Percentiles rank a stretch among this genome's conserved stretches.
Evolutionary conservation across 352 stramenopile species (phyloP).

Genomic region (Globisporangium echinulatum): DNA sequence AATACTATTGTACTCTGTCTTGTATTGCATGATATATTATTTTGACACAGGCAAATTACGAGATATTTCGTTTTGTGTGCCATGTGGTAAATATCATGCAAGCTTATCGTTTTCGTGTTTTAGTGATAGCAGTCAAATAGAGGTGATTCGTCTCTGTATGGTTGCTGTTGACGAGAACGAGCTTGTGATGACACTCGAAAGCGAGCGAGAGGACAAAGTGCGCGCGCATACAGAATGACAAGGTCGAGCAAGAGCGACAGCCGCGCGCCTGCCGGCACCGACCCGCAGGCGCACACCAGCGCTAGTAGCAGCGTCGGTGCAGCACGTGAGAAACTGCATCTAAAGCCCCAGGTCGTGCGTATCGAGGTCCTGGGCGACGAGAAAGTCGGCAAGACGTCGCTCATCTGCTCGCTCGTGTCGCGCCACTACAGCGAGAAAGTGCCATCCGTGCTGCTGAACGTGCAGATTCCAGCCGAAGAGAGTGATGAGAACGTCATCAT

Average conservation of each 20-base stretch:
- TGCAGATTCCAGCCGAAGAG: conserved; percentile 85
- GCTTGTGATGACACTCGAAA: neutral
- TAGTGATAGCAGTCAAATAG: too few species aligned
- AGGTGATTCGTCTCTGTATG: too few species aligned
- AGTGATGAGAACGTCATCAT: conserved; percentile 88
- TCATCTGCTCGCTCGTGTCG: conserved; percentile 88
- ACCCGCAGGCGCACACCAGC: conserved; percentile 2
- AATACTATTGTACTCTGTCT: too few species aligned
- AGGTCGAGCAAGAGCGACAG: conserved; percentile 6
- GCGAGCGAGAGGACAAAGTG: neutral
- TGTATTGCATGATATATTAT: too few species aligned
- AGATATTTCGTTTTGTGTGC: too few species aligned
- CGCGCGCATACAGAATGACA: conserved; percentile 14
- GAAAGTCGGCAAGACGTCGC: conserved; percentile 89
- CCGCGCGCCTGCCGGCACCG: neutral
- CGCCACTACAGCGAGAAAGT: conserved; percentile 86
- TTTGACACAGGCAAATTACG: too few species aligned
- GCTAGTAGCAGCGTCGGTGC: neutral
- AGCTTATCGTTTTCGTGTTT: too few species aligned
- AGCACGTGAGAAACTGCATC: conserved; percentile 38
- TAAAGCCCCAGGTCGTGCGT: conserved; percentile 79
- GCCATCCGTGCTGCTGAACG: conserved; percentile 79
- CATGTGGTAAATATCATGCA: too few species aligned
- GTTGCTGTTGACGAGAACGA: neutral
- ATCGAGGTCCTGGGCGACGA: conserved; percentile 88